Conservation (phyloP, 257 asterid species). For the Lycium ferocissimum region DNA sequence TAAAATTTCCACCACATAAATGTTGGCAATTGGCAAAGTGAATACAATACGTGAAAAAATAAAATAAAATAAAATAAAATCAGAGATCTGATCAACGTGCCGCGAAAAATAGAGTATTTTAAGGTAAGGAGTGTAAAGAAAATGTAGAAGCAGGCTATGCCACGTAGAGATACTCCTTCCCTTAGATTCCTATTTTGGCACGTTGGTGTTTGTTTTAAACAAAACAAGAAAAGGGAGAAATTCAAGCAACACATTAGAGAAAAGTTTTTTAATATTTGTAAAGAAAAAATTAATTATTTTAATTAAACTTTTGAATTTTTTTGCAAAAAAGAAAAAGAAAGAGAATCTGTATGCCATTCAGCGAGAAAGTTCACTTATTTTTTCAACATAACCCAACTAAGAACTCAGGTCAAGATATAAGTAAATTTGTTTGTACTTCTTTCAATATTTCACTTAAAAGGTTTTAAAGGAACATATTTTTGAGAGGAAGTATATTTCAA, state of each 20-base stretch:
- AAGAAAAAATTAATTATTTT: too few relatives aligned
- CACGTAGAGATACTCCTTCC: conserved; percentile 8
- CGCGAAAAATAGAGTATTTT: neutral
- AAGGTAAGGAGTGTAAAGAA: neutral
- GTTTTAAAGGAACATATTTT: neutral
- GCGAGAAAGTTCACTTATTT: too few relatives aligned
- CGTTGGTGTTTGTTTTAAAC: too few relatives aligned
- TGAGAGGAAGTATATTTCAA: neutral
- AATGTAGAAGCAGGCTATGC: neutral
- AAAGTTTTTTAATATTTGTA: neutral
- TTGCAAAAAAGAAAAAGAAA: too few relatives aligned
- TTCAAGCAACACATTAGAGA: neutral
- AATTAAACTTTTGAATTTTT: too few relatives aligned
- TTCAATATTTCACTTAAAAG: neutral
- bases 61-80: neutral
- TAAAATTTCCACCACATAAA: conserved; percentile 2
- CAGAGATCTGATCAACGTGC: neutral
- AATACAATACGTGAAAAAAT: neutral
- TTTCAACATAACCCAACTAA: too few relatives aligned
- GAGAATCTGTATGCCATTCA: too few relatives aligned
- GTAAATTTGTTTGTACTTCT: too few relatives aligned
- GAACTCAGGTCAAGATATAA: too few relatives aligned
- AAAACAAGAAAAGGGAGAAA: neutral
- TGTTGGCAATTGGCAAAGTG: neutral
- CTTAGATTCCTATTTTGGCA: neutral